phyloP scores from a whole-genome alignment of 177 flowering plant species.

The Tripterygium wilfordii region DNA sequence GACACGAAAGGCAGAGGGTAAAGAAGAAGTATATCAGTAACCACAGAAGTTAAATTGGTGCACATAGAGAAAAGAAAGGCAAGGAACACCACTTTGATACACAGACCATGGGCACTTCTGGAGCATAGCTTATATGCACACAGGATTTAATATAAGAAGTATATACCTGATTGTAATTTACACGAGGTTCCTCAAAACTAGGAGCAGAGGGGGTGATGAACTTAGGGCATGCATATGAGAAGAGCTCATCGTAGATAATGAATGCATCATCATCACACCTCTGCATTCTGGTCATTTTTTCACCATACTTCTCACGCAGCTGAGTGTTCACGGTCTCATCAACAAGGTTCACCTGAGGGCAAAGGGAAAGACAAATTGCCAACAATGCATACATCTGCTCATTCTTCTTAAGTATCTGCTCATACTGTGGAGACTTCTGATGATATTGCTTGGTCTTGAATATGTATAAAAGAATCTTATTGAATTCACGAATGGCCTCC shows the following conservation, averaged over 20 bases:
- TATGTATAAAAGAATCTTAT: conserved; percentile 80
- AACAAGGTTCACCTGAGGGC: conserved; percentile 90
- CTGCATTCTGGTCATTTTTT: conserved; percentile 94
- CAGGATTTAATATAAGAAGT: no score
- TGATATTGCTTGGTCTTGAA: conserved; percentile 91
- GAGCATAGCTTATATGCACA: no score
- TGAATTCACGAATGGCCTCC: conserved; percentile 88
- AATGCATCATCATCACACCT: conserved; percentile 92
- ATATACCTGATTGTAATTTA: conserved; percentile 97
- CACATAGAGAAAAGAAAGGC: no score
- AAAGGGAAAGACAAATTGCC: conserved; percentile 80
- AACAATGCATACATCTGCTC: conserved; percentile 99
- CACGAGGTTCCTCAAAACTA: conserved; percentile 84
- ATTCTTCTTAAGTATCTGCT: conserved; percentile 96
- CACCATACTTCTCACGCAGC: conserved; percentile 93
- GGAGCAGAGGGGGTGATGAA: conserved; percentile 95
- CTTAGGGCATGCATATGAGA: conserved; percentile 99
- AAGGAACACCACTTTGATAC: no score
- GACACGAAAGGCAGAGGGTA: no score
- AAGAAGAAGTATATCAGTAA: no score
- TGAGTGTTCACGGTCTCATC: conserved; percentile 91
- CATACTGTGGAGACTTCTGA: conserved; percentile 95
- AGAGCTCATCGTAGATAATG: conserved; percentile 92
- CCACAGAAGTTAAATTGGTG: no score
- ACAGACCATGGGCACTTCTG: no score